These are phyloP conservation scores for Lactarius quietus DNA, from an alignment of 768 basidiomycete species.

Conservation along the genomic window DNA sequence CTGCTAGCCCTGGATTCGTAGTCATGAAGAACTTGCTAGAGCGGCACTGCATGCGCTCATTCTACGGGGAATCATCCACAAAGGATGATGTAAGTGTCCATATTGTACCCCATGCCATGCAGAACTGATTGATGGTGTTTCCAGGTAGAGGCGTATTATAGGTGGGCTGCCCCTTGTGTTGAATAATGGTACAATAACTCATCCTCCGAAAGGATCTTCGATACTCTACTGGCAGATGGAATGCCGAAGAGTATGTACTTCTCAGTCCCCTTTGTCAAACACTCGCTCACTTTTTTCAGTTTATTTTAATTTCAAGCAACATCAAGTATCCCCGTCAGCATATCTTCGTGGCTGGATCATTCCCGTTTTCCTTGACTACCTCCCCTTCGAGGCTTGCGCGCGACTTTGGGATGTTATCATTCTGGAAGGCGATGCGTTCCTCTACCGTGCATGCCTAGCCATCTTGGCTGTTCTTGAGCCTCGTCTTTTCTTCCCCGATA, in stretches of 20 bases:
- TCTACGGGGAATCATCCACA: constrained; percentile 67
- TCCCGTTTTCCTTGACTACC: constrained; percentile 76
- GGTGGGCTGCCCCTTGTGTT: constrained; percentile 42
- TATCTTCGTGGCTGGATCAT: constrained; percentile 83
- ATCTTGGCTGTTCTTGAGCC: constrained; percentile 81
- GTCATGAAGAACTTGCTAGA: constrained; percentile 84
- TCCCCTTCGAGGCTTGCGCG: constrained; percentile 90
- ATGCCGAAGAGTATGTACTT: constrained; percentile 81
- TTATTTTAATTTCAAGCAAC: constrained; percentile 93
- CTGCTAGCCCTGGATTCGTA: constrained; percentile 68
- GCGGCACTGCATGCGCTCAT: constrained; percentile 79
- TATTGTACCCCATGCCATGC: constrained; percentile 14
- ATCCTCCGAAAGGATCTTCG: constrained; percentile 65
- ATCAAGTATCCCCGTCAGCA: constrained; percentile 81
- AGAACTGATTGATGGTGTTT: constrained; percentile 16
- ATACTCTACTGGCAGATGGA: constrained; percentile 84
- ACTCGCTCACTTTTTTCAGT: constrained; percentile 43
- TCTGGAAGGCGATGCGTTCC: constrained; percentile 86
- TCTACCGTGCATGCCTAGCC: constrained; percentile 81
- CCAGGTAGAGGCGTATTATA: constrained; percentile 88
- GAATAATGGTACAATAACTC: not conserved
- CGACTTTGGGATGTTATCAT: constrained; percentile 85
- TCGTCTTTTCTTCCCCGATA: constrained; percentile 85
- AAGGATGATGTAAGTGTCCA: constrained; percentile 70
- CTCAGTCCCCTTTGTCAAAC: not conserved